Evolutionary conservation across 139 green algal genomes (phyloP).

Genomic region (Penium margaritaceum): DNA sequence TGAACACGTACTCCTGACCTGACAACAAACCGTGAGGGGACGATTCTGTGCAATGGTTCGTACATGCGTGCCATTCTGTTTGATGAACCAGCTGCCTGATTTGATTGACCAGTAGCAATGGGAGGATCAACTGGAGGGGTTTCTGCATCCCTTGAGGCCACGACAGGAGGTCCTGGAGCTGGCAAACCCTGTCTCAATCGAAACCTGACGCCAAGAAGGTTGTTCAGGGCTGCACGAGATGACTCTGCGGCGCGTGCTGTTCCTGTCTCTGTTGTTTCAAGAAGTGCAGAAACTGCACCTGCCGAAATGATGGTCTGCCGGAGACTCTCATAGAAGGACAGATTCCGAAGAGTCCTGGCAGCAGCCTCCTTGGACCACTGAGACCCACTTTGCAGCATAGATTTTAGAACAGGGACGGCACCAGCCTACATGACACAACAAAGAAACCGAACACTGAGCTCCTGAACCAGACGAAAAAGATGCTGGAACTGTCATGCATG

Average conservation of each 20-base stretch:
- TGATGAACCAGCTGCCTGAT: no score
- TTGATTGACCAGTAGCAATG: no score
- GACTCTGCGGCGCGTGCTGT: constrained; percentile 4
- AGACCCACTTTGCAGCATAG: background rate
- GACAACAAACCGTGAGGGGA: no score
- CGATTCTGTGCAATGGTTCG: no score
- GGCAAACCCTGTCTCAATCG: no score
- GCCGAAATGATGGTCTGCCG: background rate
- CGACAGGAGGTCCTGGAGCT: no score
- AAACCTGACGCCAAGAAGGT: background rate
- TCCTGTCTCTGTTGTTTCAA: background rate
- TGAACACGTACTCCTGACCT: no score
- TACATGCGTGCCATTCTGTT: no score
- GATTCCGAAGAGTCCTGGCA: constrained; percentile 1
- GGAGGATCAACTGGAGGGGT: no score
- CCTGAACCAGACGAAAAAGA: no score
- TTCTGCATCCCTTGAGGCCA: no score
- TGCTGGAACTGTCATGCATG: background rate
- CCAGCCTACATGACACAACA: background rate
- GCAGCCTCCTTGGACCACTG: background rate
- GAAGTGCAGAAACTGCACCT: background rate
- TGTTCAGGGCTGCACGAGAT: background rate
- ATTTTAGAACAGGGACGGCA: background rate
- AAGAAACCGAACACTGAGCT: background rate
- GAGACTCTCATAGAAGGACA: constrained; percentile 5